These are phyloP conservation scores for Gossypium thurberi DNA, from an alignment of 345 rosid genomes.

Conservation along the genomic window DNA sequence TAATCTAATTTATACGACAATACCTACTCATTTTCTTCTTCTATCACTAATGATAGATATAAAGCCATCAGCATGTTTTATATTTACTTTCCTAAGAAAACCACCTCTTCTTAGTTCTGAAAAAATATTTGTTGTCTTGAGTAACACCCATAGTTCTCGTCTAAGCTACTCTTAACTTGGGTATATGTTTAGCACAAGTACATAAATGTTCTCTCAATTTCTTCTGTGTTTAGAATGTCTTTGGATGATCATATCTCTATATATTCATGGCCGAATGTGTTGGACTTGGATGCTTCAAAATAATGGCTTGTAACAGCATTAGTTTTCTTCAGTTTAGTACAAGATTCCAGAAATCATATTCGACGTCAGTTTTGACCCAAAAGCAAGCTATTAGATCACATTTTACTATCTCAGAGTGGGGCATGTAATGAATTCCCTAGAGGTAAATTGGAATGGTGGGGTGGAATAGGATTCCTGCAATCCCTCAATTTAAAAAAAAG, in stretches of 20 bases:
- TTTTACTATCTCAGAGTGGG: conserved; percentile 48
- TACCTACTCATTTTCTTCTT: not conserved
- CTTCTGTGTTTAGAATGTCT: too few relatives aligned
- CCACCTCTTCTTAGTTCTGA: not conserved
- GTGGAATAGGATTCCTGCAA: conserved; percentile 47
- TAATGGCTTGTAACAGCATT: too few relatives aligned
- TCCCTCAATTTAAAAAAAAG: not conserved
- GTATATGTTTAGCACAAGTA: too few relatives aligned
- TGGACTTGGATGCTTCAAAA: too few relatives aligned
- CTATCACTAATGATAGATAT: not conserved
- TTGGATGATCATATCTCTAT: too few relatives aligned
- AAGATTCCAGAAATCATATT: not conserved
- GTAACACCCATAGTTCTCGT: not conserved
- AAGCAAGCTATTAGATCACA: not conserved
- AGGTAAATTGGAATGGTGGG: conserved; percentile 73
- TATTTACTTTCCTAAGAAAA: not conserved
- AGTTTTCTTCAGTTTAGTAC: not conserved
- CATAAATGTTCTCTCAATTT: too few relatives aligned
- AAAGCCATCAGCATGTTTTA: not conserved
- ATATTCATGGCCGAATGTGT: too few relatives aligned
- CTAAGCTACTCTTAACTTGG: too few relatives aligned
- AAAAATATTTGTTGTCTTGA: conserved; percentile 4
- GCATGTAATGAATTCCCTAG: conserved; percentile 64
- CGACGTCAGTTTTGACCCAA: not conserved
- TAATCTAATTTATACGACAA: not conserved